These are phyloP conservation scores for Excoecaria agallocha DNA, from an alignment of 345 rosid genomes.

Conservation along the genomic window DNA sequence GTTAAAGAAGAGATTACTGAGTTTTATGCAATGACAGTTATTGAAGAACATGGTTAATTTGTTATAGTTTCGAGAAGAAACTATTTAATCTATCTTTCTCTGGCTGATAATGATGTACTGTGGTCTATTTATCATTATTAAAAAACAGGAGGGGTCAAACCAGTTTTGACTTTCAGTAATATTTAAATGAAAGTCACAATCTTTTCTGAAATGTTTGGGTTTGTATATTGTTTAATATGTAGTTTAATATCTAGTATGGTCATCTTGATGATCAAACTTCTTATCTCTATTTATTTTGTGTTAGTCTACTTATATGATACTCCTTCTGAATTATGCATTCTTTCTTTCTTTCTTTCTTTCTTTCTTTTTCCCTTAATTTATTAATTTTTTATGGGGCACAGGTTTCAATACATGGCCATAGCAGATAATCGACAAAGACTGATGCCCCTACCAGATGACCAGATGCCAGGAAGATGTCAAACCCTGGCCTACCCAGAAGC, in stretches of 20 bases:
- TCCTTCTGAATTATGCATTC: neutral
- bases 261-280: neutral
- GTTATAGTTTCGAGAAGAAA: constrained; percentile 3
- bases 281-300: neutral
- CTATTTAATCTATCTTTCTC: neutral
- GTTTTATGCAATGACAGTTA: neutral
- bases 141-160: neutral
- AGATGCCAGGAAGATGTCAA: constrained; percentile 25
- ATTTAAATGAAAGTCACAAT: neutral
- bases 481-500: constrained; percentile 30
- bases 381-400: neutral
- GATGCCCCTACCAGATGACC: constrained; percentile 36
- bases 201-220: neutral
- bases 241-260: neutral
- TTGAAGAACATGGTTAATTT: neutral
- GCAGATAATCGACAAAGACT: constrained; percentile 25
- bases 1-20: neutral
- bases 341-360: neutral
- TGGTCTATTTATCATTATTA: neutral
- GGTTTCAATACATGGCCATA: constrained; percentile 34
- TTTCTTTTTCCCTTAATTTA: no score
- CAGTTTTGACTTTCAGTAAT: neutral
- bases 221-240: neutral
- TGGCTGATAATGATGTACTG: neutral
- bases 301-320: neutral